These are phyloP conservation scores for Globisporangium abappressorium DNA, from an alignment of 352 stramenopile species.

Conservation along the genomic window DNA sequence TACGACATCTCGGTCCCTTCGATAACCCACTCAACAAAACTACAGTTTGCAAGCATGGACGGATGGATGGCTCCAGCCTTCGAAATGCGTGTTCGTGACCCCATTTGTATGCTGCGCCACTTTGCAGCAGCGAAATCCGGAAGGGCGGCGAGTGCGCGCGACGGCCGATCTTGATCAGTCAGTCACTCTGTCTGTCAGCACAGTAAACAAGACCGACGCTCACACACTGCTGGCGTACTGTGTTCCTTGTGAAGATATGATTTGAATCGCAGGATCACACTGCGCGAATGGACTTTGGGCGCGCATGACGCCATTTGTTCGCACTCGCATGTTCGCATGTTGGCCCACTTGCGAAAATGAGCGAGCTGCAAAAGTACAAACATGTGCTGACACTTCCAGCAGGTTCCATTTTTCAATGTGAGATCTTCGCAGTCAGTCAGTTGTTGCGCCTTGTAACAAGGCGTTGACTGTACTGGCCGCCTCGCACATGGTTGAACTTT, in stretches of 20 bases:
- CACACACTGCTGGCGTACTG: too few relatives aligned
- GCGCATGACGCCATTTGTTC: not conserved
- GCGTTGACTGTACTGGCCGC: not conserved
- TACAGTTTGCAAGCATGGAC: not conserved
- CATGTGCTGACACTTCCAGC: not conserved
- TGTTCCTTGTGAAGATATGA: too few relatives aligned
- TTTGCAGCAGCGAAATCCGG: not conserved
- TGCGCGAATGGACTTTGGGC: not conserved
- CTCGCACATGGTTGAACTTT: not conserved
- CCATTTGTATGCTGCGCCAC: not conserved
- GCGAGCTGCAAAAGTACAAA: not conserved
- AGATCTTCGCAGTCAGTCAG: too few relatives aligned
- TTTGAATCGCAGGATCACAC: too few relatives aligned
- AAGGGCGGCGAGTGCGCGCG: not conserved
- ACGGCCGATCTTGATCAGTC: not conserved
- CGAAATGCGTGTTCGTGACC: not conserved
- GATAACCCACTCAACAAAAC: not conserved
- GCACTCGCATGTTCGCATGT: not conserved
- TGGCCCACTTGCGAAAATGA: not conserved
- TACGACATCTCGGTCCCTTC: not conserved
- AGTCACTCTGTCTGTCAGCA: not conserved
- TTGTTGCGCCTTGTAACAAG: not conserved
- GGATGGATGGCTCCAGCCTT: not conserved
- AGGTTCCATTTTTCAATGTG: not conserved
- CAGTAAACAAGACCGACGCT: not conserved